Evolutionary conservation across 306 rosid genomes (phyloP).

Genomic region (Castanea mollissima): DNA sequence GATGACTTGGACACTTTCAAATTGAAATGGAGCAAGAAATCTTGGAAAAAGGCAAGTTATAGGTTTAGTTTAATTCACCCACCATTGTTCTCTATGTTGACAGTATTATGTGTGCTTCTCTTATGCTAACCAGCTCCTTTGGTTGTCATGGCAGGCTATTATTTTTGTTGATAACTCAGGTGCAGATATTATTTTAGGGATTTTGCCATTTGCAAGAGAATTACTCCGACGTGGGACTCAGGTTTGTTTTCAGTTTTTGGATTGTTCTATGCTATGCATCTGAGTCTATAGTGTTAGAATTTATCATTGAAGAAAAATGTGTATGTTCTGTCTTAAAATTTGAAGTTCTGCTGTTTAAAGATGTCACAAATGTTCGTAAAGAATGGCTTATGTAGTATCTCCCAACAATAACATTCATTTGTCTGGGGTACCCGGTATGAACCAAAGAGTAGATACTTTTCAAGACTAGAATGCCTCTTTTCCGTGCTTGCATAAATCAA

Average conservation of each 20-base stretch:
- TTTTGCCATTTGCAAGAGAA: slow-evolving; percentile 94
- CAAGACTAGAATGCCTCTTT: neutral
- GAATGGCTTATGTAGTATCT: neutral
- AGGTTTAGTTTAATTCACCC: slow-evolving; percentile 3
- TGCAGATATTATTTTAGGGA: slow-evolving; percentile 92
- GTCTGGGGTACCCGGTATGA: neutral
- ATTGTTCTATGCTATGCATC: slow-evolving; percentile 10
- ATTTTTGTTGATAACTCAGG: slow-evolving; percentile 98
- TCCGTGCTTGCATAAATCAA: neutral
- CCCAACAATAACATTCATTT: neutral
- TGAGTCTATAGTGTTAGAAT: neutral
- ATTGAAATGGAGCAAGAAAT: slow-evolving; percentile 73
- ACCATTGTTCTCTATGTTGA: slow-evolving; percentile 16
- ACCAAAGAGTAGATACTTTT: neutral
- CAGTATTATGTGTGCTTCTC: slow-evolving; percentile 10
- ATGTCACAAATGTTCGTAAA: neutral
- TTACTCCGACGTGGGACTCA: slow-evolving; percentile 80
- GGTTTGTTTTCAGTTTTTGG: slow-evolving; percentile 45
- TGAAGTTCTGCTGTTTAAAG: neutral
- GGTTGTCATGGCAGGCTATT: slow-evolving; percentile 54
- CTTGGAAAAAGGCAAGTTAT: slow-evolving; percentile 87
- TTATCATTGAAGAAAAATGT: neutral
- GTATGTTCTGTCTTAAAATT: neutral
- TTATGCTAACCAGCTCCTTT: slow-evolving; percentile 26
- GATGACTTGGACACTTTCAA: slow-evolving; percentile 87